Evolutionary conservation across 2,329 filamentous ascomycete species (phyloP).

Genomic region (Diplodia mutila): DNA sequence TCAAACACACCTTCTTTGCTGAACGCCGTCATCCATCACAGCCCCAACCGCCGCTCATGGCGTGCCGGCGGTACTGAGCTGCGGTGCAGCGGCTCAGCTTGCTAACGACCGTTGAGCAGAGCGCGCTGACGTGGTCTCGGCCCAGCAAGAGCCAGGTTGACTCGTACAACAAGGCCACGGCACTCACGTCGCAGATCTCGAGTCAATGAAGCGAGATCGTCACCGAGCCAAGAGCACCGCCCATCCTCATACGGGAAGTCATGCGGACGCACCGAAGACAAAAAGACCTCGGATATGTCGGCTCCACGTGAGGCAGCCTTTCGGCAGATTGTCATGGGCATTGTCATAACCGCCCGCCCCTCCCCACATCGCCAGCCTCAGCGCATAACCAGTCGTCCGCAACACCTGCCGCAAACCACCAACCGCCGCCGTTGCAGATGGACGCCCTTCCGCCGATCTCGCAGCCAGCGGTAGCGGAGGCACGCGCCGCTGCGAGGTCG

Average conservation of each 20-base stretch:
- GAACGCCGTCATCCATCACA: background rate
- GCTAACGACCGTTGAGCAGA: background rate
- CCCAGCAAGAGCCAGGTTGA: background rate
- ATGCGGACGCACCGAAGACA: conserved; percentile 3
- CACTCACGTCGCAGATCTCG: conserved; percentile 18
- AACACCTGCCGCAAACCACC: background rate
- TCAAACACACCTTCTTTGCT: background rate
- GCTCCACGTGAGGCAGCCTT: conserved; percentile 3
- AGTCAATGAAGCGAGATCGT: conserved; percentile 21
- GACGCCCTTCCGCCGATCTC: background rate
- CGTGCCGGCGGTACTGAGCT: background rate
- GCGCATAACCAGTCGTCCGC: conserved; percentile 9
- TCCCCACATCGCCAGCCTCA: background rate
- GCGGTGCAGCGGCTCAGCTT: background rate
- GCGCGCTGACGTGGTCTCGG: background rate
- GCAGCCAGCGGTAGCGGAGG: background rate
- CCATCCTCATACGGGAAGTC: conserved; percentile 19
- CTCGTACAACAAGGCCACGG: background rate
- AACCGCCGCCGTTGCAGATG: background rate
- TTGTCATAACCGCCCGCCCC: background rate
- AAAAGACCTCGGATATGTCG: conserved; percentile 9
- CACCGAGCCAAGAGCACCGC: conserved; percentile 10
- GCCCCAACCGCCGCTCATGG: background rate
- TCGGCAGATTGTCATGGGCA: conserved; percentile 9
- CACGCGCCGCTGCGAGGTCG: background rate